phyloP scores from a whole-genome alignment of 2,329 filamentous ascomycete species.

The Fusarium aywerte region DNA sequence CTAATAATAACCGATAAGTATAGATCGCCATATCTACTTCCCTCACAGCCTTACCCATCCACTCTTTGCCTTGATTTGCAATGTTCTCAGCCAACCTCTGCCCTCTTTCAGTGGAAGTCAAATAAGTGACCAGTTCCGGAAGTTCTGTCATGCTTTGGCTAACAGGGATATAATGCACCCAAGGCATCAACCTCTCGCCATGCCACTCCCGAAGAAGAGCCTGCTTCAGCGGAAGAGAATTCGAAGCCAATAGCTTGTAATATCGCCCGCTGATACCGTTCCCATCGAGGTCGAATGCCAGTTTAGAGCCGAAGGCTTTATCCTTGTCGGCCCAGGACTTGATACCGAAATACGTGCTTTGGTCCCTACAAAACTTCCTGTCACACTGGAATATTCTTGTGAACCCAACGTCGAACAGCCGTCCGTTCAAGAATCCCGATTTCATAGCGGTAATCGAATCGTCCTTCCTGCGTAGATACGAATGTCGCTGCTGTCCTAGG shows the following conservation, averaged over 20 bases:
- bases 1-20: slow-evolving; percentile 69
- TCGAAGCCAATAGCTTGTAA: slow-evolving; percentile 61
- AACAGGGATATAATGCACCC: slow-evolving; percentile 67
- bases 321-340: slow-evolving; percentile 50
- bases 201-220: slow-evolving; percentile 68
- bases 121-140: slow-evolving; percentile 61
- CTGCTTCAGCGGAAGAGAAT: slow-evolving; percentile 61
- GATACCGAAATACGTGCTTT: slow-evolving; percentile 48
- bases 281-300: slow-evolving; percentile 66
- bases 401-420: slow-evolving; percentile 58
- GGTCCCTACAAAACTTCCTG: slow-evolving; percentile 50
- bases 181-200: slow-evolving; percentile 64
- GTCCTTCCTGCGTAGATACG: slow-evolving; percentile 48
- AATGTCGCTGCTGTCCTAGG: slow-evolving; percentile 39
- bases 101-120: slow-evolving; percentile 59
- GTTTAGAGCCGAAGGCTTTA: slow-evolving; percentile 52
- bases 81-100: slow-evolving; percentile 60
- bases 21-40: slow-evolving; percentile 70
- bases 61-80: slow-evolving; percentile 64
- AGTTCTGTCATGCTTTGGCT: slow-evolving; percentile 62
- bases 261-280: slow-evolving; percentile 66
- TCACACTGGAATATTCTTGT: slow-evolving; percentile 60
- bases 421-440: slow-evolving; percentile 51
- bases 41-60: slow-evolving; percentile 64
- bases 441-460: slow-evolving; percentile 30